phyloP scores from a whole-genome alignment of 2,329 filamentous ascomycete genomes.

The Penicillium verrucosum region DNA sequence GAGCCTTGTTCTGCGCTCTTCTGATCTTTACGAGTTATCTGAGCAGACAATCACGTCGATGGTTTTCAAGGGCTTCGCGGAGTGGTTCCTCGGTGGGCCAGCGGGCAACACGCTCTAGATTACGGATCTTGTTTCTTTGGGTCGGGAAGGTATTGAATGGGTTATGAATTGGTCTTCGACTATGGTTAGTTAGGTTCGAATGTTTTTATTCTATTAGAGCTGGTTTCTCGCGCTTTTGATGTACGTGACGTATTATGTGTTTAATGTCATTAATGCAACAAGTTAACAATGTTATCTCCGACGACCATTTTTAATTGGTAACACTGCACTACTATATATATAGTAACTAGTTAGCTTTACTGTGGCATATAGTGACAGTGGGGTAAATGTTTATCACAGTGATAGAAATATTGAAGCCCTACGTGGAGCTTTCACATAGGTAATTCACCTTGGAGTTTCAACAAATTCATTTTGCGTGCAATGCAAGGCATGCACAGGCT shows the following conservation, averaged over 20 bases:
- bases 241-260: no score
- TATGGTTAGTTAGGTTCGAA: not conserved
- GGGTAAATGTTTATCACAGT: no score
- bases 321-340: no score
- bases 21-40: not conserved
- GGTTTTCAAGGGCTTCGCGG: not conserved
- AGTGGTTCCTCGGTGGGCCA: not conserved
- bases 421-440: no score
- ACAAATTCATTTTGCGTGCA: no score
- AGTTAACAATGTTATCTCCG: not conserved
- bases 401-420: no score
- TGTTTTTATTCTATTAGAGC: not conserved
- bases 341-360: no score
- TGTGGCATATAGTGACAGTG: no score
- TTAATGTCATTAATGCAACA: not conserved
- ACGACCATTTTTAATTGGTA: no score
- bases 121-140: not conserved
- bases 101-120: not conserved
- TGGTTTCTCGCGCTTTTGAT: not conserved
- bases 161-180: not conserved
- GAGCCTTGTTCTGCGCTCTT: not conserved
- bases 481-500: no score
- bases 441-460: no score
- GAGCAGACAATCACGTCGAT: not conserved
- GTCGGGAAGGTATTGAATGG: not conserved